Percentiles rank a stretch among this genome's conserved stretches.
Evolutionary conservation across 2,329 filamentous ascomycete species (phyloP).

Genomic region (Colletotrichum tabaci): DNA sequence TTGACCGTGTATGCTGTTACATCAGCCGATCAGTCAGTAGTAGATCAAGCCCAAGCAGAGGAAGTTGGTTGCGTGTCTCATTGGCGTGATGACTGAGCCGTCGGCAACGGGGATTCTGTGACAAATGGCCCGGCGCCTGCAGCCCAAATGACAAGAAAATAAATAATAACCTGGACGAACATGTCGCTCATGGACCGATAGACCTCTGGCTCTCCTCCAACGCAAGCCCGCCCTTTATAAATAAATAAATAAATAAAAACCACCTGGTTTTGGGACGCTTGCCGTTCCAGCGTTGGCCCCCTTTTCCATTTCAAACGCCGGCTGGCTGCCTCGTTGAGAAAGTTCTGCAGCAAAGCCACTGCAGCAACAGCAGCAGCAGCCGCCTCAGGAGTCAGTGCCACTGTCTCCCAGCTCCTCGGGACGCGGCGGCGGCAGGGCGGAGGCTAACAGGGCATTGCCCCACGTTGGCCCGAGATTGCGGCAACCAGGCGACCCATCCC

Average conservation of each 20-base stretch:
- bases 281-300: conserved; percentile 2
- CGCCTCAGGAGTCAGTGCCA: not conserved
- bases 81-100: no score
- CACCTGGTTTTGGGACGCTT: not conserved
- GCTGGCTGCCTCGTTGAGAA: not conserved
- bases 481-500: not conserved
- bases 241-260: not conserved
- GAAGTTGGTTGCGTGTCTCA: no score
- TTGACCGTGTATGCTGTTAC: no score
- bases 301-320: conserved; percentile 21
- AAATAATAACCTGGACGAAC: no score
- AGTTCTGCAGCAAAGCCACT: conserved; percentile 2
- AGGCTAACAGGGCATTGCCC: conserved; percentile 16
- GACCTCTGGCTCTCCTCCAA: no score
- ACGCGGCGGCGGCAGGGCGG: conserved; percentile 37
- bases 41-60: no score
- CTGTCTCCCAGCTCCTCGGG: conserved; percentile 37
- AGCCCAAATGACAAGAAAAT: no score
- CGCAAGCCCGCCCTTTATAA: not conserved
- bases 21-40: no score
- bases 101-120: not conserved
- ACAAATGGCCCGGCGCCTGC: not conserved
- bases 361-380: not conserved
- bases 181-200: no score
- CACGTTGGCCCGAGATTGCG: conserved; percentile 10